A percentile compares a stretch with the other conserved stretches of the same genome.
Conservation (phyloP, 2,329 filamentous ascomycete genomes). For the Cladosporium austrohemisphaericum region DNA sequence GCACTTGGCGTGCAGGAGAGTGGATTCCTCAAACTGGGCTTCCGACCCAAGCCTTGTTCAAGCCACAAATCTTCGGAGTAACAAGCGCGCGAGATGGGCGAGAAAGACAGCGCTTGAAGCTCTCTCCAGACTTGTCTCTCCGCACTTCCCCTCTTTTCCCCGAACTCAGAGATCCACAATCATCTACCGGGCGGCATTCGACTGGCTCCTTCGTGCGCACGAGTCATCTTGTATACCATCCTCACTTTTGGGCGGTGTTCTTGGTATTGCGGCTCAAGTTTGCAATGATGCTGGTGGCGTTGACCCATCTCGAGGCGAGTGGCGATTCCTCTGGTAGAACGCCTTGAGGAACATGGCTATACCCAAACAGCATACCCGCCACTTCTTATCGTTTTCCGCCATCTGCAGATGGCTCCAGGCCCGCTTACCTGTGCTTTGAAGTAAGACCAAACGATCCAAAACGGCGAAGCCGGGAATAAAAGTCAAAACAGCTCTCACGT, state of each 20-base stretch:
- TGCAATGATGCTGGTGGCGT: too few species aligned
- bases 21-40: constrained; percentile 13
- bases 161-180: neutral
- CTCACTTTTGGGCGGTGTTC: too few species aligned
- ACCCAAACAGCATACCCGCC: too few species aligned
- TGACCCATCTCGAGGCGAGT: neutral
- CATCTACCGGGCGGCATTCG: neutral
- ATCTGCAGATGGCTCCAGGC: too few species aligned
- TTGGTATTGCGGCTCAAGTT: too few species aligned
- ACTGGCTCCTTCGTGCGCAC: neutral
- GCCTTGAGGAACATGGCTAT: too few species aligned
- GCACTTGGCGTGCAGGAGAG: constrained; percentile 1
- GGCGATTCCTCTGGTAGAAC: too few species aligned
- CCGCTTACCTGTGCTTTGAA: too few species aligned
- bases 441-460: constrained; percentile 10
- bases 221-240: neutral
- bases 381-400: too few species aligned
- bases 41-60: constrained; percentile 9
- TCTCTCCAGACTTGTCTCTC: neutral
- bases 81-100: neutral
- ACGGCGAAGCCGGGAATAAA: constrained; percentile 10
- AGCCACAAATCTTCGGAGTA: constrained; percentile 6
- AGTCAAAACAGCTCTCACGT: neutral
- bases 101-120: neutral
- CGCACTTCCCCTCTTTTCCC: neutral